These are phyloP conservation scores for Podochytrium sp. DNA, from an alignment of 192 early-diverging fungal genomes.

Conservation along the genomic window DNA sequence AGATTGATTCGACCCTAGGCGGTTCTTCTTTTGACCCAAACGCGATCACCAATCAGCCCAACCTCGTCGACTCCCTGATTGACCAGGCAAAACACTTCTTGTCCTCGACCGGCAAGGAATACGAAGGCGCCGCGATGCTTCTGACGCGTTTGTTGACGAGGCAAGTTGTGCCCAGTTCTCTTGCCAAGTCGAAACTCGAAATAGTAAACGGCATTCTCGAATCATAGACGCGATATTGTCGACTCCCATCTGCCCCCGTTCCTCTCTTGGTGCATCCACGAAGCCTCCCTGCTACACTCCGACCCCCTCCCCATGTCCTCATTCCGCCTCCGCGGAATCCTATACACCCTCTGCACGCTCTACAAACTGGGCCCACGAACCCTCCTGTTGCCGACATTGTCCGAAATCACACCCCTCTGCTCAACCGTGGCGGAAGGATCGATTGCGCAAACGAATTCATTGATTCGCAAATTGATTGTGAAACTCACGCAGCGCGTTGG, in stretches of 20 bases:
- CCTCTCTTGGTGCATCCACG: constrained; percentile 69
- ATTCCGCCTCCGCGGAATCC: constrained; percentile 49
- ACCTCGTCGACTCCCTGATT: constrained; percentile 72
- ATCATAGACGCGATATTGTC: constrained; percentile 67
- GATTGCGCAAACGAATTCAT: constrained; percentile 60
- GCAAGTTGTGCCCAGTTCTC: constrained; percentile 32
- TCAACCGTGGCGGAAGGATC: constrained; percentile 30
- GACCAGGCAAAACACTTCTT: constrained; percentile 70
- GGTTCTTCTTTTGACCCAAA: neutral
- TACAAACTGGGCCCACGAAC: constrained; percentile 73
- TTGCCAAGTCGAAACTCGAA: neutral
- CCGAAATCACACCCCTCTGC: constrained; percentile 31
- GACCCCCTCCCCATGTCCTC: neutral
- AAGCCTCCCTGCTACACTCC: constrained; percentile 27
- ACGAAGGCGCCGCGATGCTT: constrained; percentile 83
- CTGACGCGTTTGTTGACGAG: constrained; percentile 82
- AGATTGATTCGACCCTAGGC: constrained; percentile 73
- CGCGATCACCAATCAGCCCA: neutral
- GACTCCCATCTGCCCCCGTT: constrained; percentile 63
- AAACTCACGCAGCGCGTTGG: constrained; percentile 88
- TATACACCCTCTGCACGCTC: constrained; percentile 67
- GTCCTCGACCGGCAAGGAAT: constrained; percentile 78
- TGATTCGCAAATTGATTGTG: constrained; percentile 78
- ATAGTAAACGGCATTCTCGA: neutral
- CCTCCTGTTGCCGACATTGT: constrained; percentile 59